phyloP scores from a whole-genome alignment of 78 protist species.

The Dictyostelium discoideum region dicty_2.7 NC_007088.5:7248001-7248500 shows the following conservation, averaged over 20 bases:
- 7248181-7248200: neutral
- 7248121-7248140: neutral
- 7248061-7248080: no score
- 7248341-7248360: neutral
- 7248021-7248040: neutral
- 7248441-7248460: neutral
- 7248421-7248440: neutral
- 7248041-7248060: no score
- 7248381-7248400: neutral
- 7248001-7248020: neutral
- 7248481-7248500: slow-evolving; percentile 43
- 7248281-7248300: no score
- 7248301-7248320: neutral
- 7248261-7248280: neutral
- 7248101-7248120: neutral
- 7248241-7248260: neutral
- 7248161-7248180: no score
- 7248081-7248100: no score
- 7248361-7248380: neutral
- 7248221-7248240: neutral
- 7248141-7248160: no score
- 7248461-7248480: slow-evolving; percentile 41
- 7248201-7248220: slow-evolving; percentile 9
- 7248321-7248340: no score
- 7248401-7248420: slow-evolving; percentile 43